Evolutionary conservation across 768 basidiomycete genomes (phyloP).

Genomic region (Heimioporus sp.): DNA sequence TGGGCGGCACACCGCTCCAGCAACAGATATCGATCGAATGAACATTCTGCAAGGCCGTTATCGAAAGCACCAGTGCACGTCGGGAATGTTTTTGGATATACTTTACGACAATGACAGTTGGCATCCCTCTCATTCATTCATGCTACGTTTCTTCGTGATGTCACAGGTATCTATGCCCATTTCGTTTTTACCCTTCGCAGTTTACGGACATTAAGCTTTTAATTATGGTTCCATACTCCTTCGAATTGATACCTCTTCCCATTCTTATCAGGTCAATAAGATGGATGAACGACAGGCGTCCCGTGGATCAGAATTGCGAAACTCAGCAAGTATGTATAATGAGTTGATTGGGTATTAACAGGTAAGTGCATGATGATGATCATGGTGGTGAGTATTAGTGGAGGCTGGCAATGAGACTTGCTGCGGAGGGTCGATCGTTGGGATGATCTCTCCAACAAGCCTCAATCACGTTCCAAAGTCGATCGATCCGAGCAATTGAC

Average conservation of each 20-base stretch:
- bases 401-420: background rate
- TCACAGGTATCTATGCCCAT: constrained; percentile 4
- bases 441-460: constrained; percentile 11
- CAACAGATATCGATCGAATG: constrained; percentile 80
- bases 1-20: constrained; percentile 42
- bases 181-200: constrained; percentile 8
- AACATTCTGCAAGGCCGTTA: constrained; percentile 6
- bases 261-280: background rate
- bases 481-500: constrained; percentile 2
- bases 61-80: background rate
- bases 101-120: background rate
- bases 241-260: constrained; percentile 4
- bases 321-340: background rate
- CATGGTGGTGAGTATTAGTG: background rate
- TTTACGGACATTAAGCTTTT: constrained; percentile 13
- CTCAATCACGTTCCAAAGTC: constrained; percentile 11
- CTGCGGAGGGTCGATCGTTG: constrained; percentile 14
- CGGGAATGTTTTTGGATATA: constrained; percentile 6
- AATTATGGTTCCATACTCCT: constrained; percentile 16
- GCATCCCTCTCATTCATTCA: background rate
- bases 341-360: background rate
- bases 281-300: background rate
- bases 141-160: background rate
- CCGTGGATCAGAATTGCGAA: background rate
- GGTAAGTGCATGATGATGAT: background rate